Evolutionary conservation across 768 basidiomycete genomes (phyloP).

Genomic region (Fomitopsis pulvina): DNA sequence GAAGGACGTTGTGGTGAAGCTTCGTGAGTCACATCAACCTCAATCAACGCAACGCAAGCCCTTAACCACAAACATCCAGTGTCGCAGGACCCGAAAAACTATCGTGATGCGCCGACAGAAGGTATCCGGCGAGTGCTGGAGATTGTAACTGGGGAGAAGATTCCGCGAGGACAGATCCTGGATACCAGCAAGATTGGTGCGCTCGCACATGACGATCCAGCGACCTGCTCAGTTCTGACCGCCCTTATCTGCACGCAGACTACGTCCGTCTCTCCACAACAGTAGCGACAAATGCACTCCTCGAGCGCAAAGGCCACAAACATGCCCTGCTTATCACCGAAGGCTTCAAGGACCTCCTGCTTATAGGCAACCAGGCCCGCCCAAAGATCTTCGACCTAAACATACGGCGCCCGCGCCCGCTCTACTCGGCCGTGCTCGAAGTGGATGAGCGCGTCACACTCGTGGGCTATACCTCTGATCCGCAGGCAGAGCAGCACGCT

Average conservation of each 20-base stretch:
- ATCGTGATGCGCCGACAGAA: slow-evolving; percentile 90
- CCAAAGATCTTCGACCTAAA: slow-evolving; percentile 94
- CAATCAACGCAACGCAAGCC: neutral
- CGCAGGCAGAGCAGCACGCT: slow-evolving; percentile 67
- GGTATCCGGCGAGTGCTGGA: slow-evolving; percentile 87
- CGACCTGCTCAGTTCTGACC: neutral
- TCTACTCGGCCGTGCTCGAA: slow-evolving; percentile 73
- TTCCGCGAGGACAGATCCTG: slow-evolving; percentile 60
- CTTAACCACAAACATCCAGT: slow-evolving; percentile 36
- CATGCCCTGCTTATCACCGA: slow-evolving; percentile 89
- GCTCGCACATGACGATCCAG: neutral
- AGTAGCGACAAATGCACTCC: slow-evolving; percentile 91
- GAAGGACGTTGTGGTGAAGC: slow-evolving; percentile 85
- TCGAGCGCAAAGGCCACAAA: slow-evolving; percentile 90
- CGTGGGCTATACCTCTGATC: slow-evolving; percentile 90
- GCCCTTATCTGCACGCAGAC: slow-evolving; percentile 37
- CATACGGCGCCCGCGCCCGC: slow-evolving; percentile 67
- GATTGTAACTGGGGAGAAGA: slow-evolving; percentile 57
- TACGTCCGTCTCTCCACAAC: slow-evolving; percentile 92
- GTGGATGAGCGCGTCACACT: slow-evolving; percentile 92
- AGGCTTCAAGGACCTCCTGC: slow-evolving; percentile 86
- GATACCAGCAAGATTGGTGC: slow-evolving; percentile 77
- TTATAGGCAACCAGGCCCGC: slow-evolving; percentile 92
- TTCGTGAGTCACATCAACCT: slow-evolving; percentile 43
- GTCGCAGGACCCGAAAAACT: slow-evolving; percentile 84